Conservation (phyloP, 345 rosid genomes). For the Pugionium dolabratum region DNA sequence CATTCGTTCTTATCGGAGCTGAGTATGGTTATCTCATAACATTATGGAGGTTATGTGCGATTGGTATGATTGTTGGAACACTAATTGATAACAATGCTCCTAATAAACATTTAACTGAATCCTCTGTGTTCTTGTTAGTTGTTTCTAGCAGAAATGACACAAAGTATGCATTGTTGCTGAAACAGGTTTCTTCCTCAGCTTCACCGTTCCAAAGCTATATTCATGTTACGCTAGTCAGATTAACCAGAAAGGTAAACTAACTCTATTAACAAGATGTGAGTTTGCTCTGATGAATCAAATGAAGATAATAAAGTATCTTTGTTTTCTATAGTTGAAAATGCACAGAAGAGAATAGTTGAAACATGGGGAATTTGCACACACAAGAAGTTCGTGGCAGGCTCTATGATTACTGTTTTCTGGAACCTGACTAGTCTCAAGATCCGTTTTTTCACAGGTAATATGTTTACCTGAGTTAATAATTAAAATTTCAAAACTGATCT, state of each 20-base stretch:
- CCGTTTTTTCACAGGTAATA: conserved; percentile 71
- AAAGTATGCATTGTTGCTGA: conserved; percentile 24
- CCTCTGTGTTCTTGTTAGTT: conserved; percentile 2
- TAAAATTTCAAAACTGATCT: not conserved
- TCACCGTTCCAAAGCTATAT: conserved; percentile 70
- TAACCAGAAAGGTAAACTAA: conserved; percentile 56
- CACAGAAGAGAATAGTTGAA: conserved; percentile 49
- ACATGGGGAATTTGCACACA: conserved; percentile 82
- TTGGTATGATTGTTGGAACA: conserved; percentile 52
- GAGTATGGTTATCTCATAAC: conserved; percentile 83
- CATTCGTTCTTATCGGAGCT: conserved; percentile 82
- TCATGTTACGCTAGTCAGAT: conserved; percentile 62
- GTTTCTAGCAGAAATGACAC: conserved; percentile 3
- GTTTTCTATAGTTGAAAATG: conserved; percentile 50
- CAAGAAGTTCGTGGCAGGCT: conserved; percentile 82
- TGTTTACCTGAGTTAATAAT: not conserved
- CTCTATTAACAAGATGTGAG: not conserved
- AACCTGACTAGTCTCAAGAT: conserved; percentile 77
- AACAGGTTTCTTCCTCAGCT: conserved; percentile 81
- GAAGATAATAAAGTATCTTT: not conserved
- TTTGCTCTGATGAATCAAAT: not conserved
- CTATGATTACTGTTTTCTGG: conserved; percentile 82
- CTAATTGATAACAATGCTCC: not conserved
- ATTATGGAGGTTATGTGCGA: conserved; percentile 67
- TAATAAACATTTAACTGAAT: not conserved